phyloP scores from a whole-genome alignment of 306 rosid species.

The Corylus americana region DNA sequence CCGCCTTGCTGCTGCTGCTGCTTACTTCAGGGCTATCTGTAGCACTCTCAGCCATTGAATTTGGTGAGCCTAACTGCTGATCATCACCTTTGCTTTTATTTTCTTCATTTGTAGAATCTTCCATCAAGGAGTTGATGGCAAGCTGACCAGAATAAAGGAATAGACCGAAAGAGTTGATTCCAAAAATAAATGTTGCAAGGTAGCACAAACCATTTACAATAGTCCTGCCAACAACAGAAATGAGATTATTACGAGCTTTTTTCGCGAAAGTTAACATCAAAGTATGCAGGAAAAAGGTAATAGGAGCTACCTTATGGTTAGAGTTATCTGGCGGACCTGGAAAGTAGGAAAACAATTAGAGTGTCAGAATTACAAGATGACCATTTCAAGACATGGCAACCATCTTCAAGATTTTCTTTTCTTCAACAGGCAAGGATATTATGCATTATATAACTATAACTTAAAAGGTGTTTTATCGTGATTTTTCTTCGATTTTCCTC shows the following conservation, averaged over 20 bases:
- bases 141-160: slow-evolving; percentile 87
- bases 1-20: slow-evolving; percentile 43
- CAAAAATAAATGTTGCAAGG: slow-evolving; percentile 91
- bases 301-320: slow-evolving; percentile 71
- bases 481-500: slow-evolving; percentile 5
- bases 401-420: slow-evolving; percentile 20
- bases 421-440: slow-evolving; percentile 5
- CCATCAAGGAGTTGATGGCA: slow-evolving; percentile 58
- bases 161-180: slow-evolving; percentile 73
- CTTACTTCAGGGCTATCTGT: slow-evolving; percentile 42
- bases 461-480: slow-evolving; percentile 1
- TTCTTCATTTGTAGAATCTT: slow-evolving; percentile 44
- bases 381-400: background rate
- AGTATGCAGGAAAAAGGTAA: slow-evolving; percentile 11
- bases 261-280: slow-evolving; percentile 6
- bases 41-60: slow-evolving; percentile 42
- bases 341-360: slow-evolving; percentile 27
- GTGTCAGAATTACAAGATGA: background rate
- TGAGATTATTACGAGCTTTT: slow-evolving; percentile 26
- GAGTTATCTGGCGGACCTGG: slow-evolving; percentile 91
- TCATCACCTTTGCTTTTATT: slow-evolving; percentile 42
- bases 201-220: slow-evolving; percentile 83
- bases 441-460: slow-evolving; percentile 22
- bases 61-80: slow-evolving; percentile 40
- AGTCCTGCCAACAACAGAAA: slow-evolving; percentile 60